Base-by-base conservation (phyloP, 1,284 basidiomycete genomes). In the Ustilago xerochloae region DNA sequence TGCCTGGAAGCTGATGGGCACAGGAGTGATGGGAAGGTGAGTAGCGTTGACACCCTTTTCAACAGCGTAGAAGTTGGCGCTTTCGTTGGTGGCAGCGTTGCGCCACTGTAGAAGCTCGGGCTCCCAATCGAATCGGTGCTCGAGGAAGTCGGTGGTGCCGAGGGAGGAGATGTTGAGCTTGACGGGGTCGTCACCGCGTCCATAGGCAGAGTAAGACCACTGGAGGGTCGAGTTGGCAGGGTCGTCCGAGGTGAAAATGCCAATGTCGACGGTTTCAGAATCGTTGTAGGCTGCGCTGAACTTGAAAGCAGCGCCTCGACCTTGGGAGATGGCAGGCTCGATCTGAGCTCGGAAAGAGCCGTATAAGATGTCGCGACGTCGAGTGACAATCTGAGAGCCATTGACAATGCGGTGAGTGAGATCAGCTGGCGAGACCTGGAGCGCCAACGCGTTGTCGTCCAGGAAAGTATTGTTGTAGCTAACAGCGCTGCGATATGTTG, bases 51-150 rank as follows among this genome's bases (percentile, higher is more conserved):
- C 53, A 12, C 63, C 61, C 36, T 63, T 68, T n/a, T 70, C 30
- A 16, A 72, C 47, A 3, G 63, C 50, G 22, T 65, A 36, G 59
- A 74, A 72, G 60, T 70, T 70, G 33, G 60, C 64, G 24, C 62
- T 75, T 7, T 63, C 51, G 52, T 75, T 72, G 36, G 41, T 12
- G 10, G 67, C 78, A n/a, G 67, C 64, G 46, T 80, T 79, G 32
- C 64, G 54, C 63, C 77, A 77, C 54, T 69, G 66, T 15, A 75
- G 52, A 18, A 71, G 36, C n/a, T 63, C 53, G 24, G 63, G 59
- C 22, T 77, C 52, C 80, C 80, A 81, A 50, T 80, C 80, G 45
- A 81, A 73, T 20, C 74, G 74, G 51, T 81, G 78, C 53, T 81
- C 78, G 46, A 68, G 54, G 28, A 61, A 69, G 41, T 63, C 67